Base-by-base conservation (phyloP, 2,329 filamentous ascomycete genomes). In the Paramyrothecium sp. region DNA sequence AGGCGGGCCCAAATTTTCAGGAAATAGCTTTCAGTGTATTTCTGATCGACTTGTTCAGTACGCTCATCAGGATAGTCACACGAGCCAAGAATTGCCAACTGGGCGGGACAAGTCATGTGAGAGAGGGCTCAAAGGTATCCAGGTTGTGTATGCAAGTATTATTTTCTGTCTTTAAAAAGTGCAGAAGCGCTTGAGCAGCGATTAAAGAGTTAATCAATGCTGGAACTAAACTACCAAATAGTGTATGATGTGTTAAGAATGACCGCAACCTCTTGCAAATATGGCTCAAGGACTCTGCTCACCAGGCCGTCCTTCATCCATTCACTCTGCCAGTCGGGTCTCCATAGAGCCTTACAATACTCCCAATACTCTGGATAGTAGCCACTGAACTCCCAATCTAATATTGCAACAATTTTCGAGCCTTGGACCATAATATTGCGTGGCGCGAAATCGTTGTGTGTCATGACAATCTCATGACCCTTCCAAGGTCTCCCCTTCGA, bases 361-460 rank as follows among this genome's bases (percentile, higher is more conserved):
- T 61, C 58, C 60, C 58, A 76, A 51, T 65, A 66, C 17, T 63
- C 59, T 12, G 72, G 74, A 63, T 73, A 75, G 73, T 71, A 78
- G 7, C 74, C 73, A 30, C 74, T 64, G 44, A 66, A 63, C 60
- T 77, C 75, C 75, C 74, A 78, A 60, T 77, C 77, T 38, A 78
- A 56, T 33, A 78, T 73, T n/a, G 70, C 75, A 56, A 68, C 66
- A 10, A 77, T 60, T 17, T 70, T 58, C 41, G 71, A 69, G 1
- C 63, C 69, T 2, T 60, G 58, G 21, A 67, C 65, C 7, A 79
- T 56, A 48, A 79, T 73, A 56, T 78, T 78, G 3, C 70, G 54
- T 17, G 65, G 67, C 49, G 64, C 73, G 23, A 82, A 67, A 64
- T 82, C 78, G 3, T 73, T 73, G 67, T 81, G 78, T 7, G 77